Base-by-base conservation (phyloP, 352 stramenopile genomes). In the Peronospora destructor region DNA sequence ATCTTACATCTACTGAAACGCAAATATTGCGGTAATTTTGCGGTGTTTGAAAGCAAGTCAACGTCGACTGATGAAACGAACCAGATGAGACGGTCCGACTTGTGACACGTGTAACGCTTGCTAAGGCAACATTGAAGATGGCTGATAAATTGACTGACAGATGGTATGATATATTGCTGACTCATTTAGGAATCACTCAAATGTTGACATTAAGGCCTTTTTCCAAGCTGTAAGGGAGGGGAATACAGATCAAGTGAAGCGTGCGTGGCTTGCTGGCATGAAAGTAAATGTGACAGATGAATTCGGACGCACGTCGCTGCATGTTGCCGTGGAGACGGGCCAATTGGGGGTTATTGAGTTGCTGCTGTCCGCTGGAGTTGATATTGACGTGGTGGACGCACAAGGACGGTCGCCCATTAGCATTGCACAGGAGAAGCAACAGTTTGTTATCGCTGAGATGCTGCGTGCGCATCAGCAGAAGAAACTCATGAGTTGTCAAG, bases 221-320 rank as follows among this genome's bases (percentile, higher is more conserved):
- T 87, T 86, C 43, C 65, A 45, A 8, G 79, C 77, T 2, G 68
- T 91, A 28, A 53, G 79, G 35, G 52, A 66, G 14, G 80, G 80
- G 17, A 76, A 91, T 45, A 78, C 71, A 0, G 80, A 89, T 37
- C 76, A 76, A 29, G 64, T 91, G n/a, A 91, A 91, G 56, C 67
- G 78, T 12, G 66, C 68, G 9, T 91, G 80, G 80, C 68, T 91
- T 16, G 61, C 71, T 12, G 76, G 80, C 0, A 40, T 86, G 23
- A 63, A 67, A 36, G 67, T 91, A n/a, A 69, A 91, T 51, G 59
- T 71, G 11, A 62, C 65, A 4, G 77, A 91, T 57, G 55, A 60
- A 0, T 17, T 46, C 0, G 76, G 80, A 17, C 67, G 76, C 5
- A 86, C 81, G 7, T 80, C 81, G 43, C 65, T 91, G n/a, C 81